phyloP scores from a whole-genome alignment of 1,284 basidiomycete species.

The Amylostereum areolatum region DNA sequence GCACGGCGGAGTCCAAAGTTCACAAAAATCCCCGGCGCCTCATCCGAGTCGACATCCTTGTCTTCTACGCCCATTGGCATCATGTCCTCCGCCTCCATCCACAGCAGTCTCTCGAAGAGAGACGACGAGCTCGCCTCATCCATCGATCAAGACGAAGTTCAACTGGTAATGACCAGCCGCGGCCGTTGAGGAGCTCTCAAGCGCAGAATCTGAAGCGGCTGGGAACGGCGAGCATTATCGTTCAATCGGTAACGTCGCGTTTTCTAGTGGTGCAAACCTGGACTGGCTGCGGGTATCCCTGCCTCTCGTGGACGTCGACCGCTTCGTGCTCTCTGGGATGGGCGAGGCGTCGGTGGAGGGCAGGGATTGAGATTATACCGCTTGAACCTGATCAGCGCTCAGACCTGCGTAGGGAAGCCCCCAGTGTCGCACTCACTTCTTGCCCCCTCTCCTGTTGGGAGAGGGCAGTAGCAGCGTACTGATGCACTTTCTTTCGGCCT shows the following conservation, averaged over 20 bases:
- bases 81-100: slow-evolving; percentile 15
- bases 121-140: slow-evolving; percentile 20
- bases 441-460: slow-evolving; percentile 24
- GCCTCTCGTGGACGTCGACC: slow-evolving; percentile 14
- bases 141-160: slow-evolving; percentile 49
- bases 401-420: slow-evolving; percentile 95
- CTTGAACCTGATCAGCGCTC: slow-evolving; percentile 92
- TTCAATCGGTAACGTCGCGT: slow-evolving; percentile 65
- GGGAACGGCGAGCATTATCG: slow-evolving; percentile 18
- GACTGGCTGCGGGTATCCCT: slow-evolving; percentile 84
- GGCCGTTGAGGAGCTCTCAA: background rate
- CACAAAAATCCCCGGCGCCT: too few species aligned
- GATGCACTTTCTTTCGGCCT: slow-evolving; percentile 28
- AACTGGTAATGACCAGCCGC: slow-evolving; percentile 49
- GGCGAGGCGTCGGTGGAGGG: slow-evolving; percentile 18
- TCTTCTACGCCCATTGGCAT: slow-evolving; percentile 4
- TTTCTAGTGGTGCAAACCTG: slow-evolving; percentile 58
- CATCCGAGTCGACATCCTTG: too few species aligned
- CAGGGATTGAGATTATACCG: slow-evolving; percentile 89
- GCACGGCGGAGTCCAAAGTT: too few species aligned
- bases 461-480: slow-evolving; percentile 43
- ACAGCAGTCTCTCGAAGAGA: slow-evolving; percentile 10
- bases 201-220: slow-evolving; percentile 19
- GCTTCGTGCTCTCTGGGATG: slow-evolving; percentile 11
- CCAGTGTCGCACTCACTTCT: slow-evolving; percentile 54